These are phyloP conservation scores for Phaseolus coccineus DNA, from an alignment of 331 rosid genomes.

Conservation along the genomic window DNA sequence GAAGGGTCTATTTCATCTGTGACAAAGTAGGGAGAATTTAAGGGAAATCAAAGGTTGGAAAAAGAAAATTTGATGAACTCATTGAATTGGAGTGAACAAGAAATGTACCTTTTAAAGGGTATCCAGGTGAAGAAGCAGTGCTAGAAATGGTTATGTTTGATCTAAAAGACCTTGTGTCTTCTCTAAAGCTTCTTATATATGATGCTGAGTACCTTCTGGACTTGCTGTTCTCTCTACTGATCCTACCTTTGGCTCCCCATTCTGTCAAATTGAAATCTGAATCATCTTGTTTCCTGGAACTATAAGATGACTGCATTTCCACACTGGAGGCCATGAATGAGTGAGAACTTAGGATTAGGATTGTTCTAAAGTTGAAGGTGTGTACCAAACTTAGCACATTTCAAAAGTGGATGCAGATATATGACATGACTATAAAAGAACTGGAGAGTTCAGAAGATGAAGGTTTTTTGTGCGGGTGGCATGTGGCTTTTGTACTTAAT, in stretches of 20 bases:
- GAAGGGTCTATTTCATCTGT: slow-evolving; percentile 96
- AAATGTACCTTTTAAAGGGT: slow-evolving; percentile 67
- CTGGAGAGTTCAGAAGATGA: slow-evolving; percentile 12
- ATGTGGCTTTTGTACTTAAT: slow-evolving; percentile 26
- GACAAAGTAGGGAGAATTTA: slow-evolving; percentile 14
- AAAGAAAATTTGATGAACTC: neutral
- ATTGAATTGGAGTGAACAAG: slow-evolving; percentile 8
- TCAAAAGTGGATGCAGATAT: slow-evolving; percentile 27
- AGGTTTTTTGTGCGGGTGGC: neutral
- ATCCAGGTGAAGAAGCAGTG: slow-evolving; percentile 96
- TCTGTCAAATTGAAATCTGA: slow-evolving; percentile 71
- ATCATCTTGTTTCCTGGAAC: slow-evolving; percentile 64
- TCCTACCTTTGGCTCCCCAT: slow-evolving; percentile 62
- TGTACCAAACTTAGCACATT: slow-evolving; percentile 28
- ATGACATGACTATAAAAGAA: slow-evolving; percentile 34
- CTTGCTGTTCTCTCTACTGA: slow-evolving; percentile 62
- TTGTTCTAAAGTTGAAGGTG: slow-evolving; percentile 12
- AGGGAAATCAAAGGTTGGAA: neutral
- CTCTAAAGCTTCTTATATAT: slow-evolving; percentile 77
- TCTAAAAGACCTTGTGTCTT: slow-evolving; percentile 82
- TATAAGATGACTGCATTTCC: slow-evolving; percentile 56
- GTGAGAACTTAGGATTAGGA: neutral
- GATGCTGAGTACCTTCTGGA: slow-evolving; percentile 92
- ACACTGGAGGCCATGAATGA: slow-evolving; percentile 50
- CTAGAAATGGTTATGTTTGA: slow-evolving; percentile 86